Evolutionary conservation across 225 moss, liverwort and hornwort genomes (phyloP).

Genomic region (Marchantia polymorpha): DNA sequence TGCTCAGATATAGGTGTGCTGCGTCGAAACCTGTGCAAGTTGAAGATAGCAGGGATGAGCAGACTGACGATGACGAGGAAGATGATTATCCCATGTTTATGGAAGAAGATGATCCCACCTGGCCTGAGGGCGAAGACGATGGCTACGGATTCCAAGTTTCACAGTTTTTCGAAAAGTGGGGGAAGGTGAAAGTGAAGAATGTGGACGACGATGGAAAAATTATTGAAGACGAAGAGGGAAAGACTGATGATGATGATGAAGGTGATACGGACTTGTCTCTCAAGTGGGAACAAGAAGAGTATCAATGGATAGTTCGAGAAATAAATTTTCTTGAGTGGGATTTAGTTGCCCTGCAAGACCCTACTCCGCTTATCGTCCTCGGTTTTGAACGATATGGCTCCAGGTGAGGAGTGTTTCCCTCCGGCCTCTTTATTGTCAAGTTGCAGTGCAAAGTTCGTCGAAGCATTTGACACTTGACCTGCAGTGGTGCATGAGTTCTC

Average conservation of each 20-base stretch:
- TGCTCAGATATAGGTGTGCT: slow-evolving; percentile 20
- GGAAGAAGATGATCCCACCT: slow-evolving; percentile 45
- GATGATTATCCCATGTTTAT: slow-evolving; percentile 37
- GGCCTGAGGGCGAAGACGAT: slow-evolving; percentile 44
- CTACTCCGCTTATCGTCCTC: slow-evolving; percentile 42
- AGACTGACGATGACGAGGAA: slow-evolving; percentile 23
- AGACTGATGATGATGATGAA: neutral
- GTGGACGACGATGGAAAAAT: slow-evolving; percentile 25
- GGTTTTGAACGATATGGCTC: slow-evolving; percentile 48
- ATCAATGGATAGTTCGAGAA: slow-evolving; percentile 39
- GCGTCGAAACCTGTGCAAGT: slow-evolving; percentile 2
- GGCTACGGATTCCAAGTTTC: slow-evolving; percentile 36
- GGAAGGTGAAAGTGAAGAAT: slow-evolving; percentile 21
- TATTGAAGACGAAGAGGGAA: slow-evolving; percentile 10
- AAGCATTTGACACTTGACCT: too few relatives aligned
- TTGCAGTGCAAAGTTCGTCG: neutral
- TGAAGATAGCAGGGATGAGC: neutral
- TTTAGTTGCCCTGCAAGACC: slow-evolving; percentile 29
- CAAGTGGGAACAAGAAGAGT: slow-evolving; percentile 41
- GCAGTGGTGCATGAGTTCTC: neutral
- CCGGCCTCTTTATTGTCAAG: neutral
- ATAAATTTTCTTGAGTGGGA: slow-evolving; percentile 36
- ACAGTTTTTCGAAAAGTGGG: slow-evolving; percentile 32
- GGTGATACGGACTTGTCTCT: slow-evolving; percentile 18
- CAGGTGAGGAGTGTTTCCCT: slow-evolving; percentile 16